Evolutionary conservation across 306 rosid species (phyloP).

Genomic region (Prunus salicina): DNA sequence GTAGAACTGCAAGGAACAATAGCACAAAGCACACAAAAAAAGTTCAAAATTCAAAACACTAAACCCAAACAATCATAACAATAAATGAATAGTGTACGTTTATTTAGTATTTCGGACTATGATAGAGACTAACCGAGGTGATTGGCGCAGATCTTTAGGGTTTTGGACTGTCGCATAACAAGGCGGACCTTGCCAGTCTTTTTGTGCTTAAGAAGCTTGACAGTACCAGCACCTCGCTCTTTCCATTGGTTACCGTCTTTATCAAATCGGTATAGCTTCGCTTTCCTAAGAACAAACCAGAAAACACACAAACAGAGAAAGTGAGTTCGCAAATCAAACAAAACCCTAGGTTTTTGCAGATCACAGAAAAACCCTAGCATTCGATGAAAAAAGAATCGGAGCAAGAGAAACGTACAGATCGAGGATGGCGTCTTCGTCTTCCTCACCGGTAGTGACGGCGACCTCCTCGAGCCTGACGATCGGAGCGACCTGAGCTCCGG

Average conservation of each 20-base stretch:
- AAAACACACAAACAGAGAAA: neutral
- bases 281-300: conserved; percentile 42
- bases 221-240: conserved; percentile 87
- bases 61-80: neutral
- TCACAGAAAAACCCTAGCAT: neutral
- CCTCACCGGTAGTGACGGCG: conserved; percentile 77
- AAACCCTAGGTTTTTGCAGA: neutral
- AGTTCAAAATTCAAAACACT: neutral
- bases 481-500: conserved; percentile 96
- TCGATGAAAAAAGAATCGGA: neutral
- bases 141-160: conserved; percentile 92
- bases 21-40: neutral
- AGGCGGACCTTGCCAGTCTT: conserved; percentile 69
- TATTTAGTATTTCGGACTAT: neutral
- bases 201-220: conserved; percentile 72
- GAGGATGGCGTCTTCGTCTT: conserved; percentile 66
- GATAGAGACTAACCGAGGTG: conserved; percentile 54
- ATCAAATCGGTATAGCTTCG: conserved; percentile 93
- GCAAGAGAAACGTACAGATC: conserved; percentile 51
- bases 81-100: neutral
- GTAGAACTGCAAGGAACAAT: conserved; percentile 44
- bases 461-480: conserved; percentile 86
- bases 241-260: conserved; percentile 90
- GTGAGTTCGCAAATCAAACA: neutral
- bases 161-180: conserved; percentile 86